Evolutionary conservation across 2,329 filamentous ascomycete species (phyloP), one percentile per base, ranked within the genome.

Genomic region (Xylaria sp.): DNA sequence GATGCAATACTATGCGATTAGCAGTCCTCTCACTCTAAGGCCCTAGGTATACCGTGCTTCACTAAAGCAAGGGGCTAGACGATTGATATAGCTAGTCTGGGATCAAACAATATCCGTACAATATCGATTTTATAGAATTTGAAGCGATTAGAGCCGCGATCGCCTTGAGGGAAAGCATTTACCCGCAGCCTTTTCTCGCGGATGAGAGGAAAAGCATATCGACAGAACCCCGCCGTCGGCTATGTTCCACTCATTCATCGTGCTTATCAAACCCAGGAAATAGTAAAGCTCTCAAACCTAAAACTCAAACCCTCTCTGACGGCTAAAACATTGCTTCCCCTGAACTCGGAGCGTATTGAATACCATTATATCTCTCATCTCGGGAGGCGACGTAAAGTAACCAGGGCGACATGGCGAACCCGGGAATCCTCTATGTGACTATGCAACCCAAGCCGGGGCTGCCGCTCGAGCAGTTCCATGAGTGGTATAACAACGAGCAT

Each of bases 401-500:
- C n/a, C 11, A 8, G 30, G n/a, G 9, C 45, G 67, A 24, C 45
- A 85, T 85, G 82, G 78, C 82, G 61, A 83, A 80, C 63, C 87
- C 87, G 9, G 93, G 93, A 68, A 89, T 94, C 75, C 89, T 97
- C 76, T 93, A 91, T 79, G 93, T 97, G 73, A 94, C 92, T 17
- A 97, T 97, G 91, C 90, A 94, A 81, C 93, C 93, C 74, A 85
- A 87, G 78, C 84, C 87, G 65, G 86, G 85, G 72, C 85, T 93
- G 74, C 84, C 90, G 64, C 80, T 86, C 56, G 84, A 88, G 70
- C 89, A 92, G 75, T 97, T 97, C 81, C 92, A 97, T 80, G 93
- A 97, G 78, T 95, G 93, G 92, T 97, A 97, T 84, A 94, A 97
- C 83, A 96, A 94, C 80, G 93, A 97, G 82, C 93, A 97, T 81